Conservation (phyloP, 1,284 basidiomycete species). For the Apiotrichum akiyoshidainum region DNA sequence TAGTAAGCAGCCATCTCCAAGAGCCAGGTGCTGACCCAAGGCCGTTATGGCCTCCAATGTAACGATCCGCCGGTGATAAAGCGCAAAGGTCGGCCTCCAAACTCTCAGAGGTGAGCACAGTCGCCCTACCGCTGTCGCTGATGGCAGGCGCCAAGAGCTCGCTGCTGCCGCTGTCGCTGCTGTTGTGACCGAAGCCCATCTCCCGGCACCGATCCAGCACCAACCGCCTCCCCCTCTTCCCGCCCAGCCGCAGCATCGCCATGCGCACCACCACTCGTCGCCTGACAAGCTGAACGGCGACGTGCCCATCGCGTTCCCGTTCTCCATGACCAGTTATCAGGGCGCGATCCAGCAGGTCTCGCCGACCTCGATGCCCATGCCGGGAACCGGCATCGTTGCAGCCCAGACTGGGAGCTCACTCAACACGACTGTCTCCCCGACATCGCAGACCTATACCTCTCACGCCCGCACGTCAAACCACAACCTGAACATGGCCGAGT, state of each 20-base stretch:
- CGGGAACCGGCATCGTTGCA: background rate
- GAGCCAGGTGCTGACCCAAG: constrained; percentile 3
- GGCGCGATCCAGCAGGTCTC: constrained; percentile 1
- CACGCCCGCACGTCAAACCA: constrained; percentile 4
- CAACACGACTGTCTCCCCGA: background rate
- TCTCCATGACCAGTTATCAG: background rate
- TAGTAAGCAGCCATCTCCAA: constrained; percentile 14
- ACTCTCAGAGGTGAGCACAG: constrained; percentile 12
- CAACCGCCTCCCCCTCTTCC: background rate
- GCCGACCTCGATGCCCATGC: background rate
- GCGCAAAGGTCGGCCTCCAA: constrained; percentile 26
- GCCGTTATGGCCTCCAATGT: constrained; percentile 24
- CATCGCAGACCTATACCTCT: constrained; percentile 2
- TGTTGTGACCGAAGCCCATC: background rate
- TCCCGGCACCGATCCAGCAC: background rate
- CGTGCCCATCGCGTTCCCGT: background rate
- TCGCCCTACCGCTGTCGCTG: background rate
- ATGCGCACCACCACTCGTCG: background rate
- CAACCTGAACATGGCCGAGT: constrained; percentile 29
- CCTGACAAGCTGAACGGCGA: background rate
- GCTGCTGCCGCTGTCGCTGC: background rate
- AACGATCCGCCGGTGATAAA: constrained; percentile 28
- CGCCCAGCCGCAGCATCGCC: background rate
- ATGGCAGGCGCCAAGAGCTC: constrained; percentile 1
- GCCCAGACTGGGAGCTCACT: background rate